phyloP scores from a whole-genome alignment of 2,329 filamentous ascomycete species.

The Gyromitra esculenta region DNA sequence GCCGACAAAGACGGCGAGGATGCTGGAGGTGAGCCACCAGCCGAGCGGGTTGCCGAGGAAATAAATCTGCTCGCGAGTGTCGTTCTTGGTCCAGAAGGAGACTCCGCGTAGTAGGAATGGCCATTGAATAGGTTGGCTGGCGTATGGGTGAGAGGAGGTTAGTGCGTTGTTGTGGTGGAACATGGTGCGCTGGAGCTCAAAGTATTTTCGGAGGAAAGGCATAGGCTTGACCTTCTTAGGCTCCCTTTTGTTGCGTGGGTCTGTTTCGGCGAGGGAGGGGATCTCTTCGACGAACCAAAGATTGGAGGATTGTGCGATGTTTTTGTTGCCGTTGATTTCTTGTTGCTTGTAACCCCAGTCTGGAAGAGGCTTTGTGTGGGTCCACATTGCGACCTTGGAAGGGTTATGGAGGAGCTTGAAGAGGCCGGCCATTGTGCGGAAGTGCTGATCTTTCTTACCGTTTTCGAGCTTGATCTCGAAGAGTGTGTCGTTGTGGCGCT shows the following conservation, averaged over 20 bases:
- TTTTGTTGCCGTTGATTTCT: conserved; percentile 99
- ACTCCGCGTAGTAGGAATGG: conserved; percentile 96
- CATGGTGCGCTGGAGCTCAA: conserved; percentile 97
- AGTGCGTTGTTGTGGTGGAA: conserved; percentile 99
- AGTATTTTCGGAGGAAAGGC: conserved; percentile 91
- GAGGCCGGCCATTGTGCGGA: conserved; percentile 88
- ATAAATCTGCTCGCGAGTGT: conserved; percentile 96
- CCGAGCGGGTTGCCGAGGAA: conserved; percentile 96
- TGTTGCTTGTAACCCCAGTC: conserved; percentile 98
- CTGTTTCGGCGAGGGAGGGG: conserved; percentile 76
- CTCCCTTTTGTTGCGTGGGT: conserved; percentile 77
- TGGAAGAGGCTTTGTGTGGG: conserved; percentile 90
- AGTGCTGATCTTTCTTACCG: conserved; percentile 80
- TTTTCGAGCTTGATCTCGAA: conserved; percentile 93
- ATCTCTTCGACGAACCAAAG: conserved; percentile 95
- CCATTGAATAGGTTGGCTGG: conserved; percentile 95
- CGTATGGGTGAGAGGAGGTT: conserved; percentile 95
- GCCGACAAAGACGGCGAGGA: conserved; percentile 91
- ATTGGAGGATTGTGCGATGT: conserved; percentile 86
- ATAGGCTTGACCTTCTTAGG: conserved; percentile 81
- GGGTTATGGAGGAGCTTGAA: conserved; percentile 96
- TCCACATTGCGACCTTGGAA: conserved; percentile 99
- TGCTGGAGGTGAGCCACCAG: conserved; percentile 94
- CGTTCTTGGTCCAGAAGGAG: conserved; percentile 98
- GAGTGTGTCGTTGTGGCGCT: conserved; percentile 84